Evolutionary conservation across 805 yeast genomes (phyloP), one percentile per base, ranked within the genome.

Genomic region (Peterozyma toletana): DNA sequence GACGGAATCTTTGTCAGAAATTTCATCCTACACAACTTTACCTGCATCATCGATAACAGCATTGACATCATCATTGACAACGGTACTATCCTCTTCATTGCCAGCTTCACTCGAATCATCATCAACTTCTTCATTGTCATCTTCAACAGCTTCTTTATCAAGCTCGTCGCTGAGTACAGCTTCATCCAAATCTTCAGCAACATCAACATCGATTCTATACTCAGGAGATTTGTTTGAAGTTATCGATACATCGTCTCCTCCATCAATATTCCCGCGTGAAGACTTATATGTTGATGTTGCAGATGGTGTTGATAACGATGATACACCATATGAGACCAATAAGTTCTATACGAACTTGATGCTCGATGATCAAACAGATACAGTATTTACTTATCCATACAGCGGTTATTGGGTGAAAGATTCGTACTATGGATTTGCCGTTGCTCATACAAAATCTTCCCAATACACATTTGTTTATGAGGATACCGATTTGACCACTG

Each of bases 331-430:
- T 30, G 82, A 81, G 47, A 86, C 95, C 5, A 86, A 86, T 59
- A 86, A 85, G 56, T 86, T 86, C 55, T 86, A 80, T 57, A 81
- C 83, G 37, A 86, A 86, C 60, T 63, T 86, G 60, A 60, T 86
- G 11, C 68, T 86, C 35, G 87, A 72, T 0, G 71, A 71, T 44
- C 91, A 84, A 55, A 75, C 77, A 2, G 66, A 74, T 47, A 86
- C 91, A 0, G 75, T 80, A 0, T 86, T 88, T 87, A 77, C 91
- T 0, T 87, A 83, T 51, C 96, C 96, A 1, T 86, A 85, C 54
- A 77, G 86, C 30, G 64, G 83, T 6, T 86, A 89, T 10, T 74
- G 27, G 27, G 4, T 21, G 91, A 68, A 69, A 48, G 65, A 80
- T 10, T 75, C 67, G 43, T 64, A 62, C 2, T 59, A 15, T n/a